These are phyloP conservation scores for Trematosphaeria pertusa DNA, from an alignment of 2,329 filamentous ascomycete genomes.

Conservation along the genomic window DNA sequence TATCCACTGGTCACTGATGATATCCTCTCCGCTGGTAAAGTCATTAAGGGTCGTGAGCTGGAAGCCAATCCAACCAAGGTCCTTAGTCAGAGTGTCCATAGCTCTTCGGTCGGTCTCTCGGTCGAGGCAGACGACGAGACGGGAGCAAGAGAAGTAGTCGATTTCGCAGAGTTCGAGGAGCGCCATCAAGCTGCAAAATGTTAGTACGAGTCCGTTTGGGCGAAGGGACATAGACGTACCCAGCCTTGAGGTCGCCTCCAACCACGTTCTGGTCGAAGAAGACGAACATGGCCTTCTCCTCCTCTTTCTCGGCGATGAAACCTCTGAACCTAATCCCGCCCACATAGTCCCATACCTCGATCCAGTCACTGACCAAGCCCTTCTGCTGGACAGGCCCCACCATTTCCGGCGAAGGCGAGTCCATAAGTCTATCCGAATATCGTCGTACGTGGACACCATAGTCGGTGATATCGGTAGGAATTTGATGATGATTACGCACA, in stretches of 20 bases:
- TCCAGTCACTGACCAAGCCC: constrained; percentile 64
- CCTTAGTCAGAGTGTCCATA: constrained; percentile 73
- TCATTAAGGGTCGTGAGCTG: constrained; percentile 79
- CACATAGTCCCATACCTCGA: constrained; percentile 86
- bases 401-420: constrained; percentile 46
- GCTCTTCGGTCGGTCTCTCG: constrained; percentile 69
- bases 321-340: constrained; percentile 85
- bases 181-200: constrained; percentile 67
- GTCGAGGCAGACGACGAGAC: constrained; percentile 82
- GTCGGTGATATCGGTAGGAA: constrained; percentile 34
- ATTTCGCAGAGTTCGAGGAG: constrained; percentile 86
- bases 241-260: constrained; percentile 82
- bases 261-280: constrained; percentile 82
- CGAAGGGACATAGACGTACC: constrained; percentile 64
- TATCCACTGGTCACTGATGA: constrained; percentile 80
- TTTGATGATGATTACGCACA: constrained; percentile 60
- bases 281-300: constrained; percentile 79
- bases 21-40: constrained; percentile 69
- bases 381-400: constrained; percentile 30
- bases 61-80: constrained; percentile 93
- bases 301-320: constrained; percentile 75
- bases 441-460: constrained; percentile 33
- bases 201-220: constrained; percentile 18
- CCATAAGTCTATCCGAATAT: constrained; percentile 32
- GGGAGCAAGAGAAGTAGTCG: constrained; percentile 73